phyloP scores from a whole-genome alignment of 164 flowering plant genomes.

The Euptelea pleiosperma region DNA sequence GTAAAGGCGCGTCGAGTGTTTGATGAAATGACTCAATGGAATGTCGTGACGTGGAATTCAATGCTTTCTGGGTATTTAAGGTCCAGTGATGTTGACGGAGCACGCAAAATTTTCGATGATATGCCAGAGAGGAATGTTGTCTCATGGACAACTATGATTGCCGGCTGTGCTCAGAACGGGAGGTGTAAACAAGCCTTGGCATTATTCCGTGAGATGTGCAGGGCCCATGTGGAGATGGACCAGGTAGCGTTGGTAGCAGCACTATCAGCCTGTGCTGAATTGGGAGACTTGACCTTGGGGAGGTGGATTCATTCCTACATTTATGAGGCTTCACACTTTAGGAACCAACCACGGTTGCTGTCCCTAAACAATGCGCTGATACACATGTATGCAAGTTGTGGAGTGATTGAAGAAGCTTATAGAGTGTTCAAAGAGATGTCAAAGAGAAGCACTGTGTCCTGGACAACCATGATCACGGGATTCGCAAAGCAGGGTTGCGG shows the following conservation, averaged over 20 bases:
- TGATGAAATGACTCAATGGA: constrained; percentile 40
- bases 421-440: constrained; percentile 38
- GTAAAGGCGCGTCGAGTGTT: constrained; percentile 36
- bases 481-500: constrained; percentile 52
- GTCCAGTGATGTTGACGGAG: constrained; percentile 37
- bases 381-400: constrained; percentile 64
- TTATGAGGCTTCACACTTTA: constrained; percentile 1
- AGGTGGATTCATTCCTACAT: constrained; percentile 47
- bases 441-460: constrained; percentile 35
- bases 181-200: constrained; percentile 44
- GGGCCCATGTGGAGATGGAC: constrained; percentile 36
- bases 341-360: constrained; percentile 20
- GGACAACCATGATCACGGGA: constrained; percentile 56
- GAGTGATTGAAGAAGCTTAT: constrained; percentile 37
- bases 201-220: constrained; percentile 43
- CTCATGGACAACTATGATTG: constrained; percentile 73
- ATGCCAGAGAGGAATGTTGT: constrained; percentile 69
- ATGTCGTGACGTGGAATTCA: constrained; percentile 44
- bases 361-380: constrained; percentile 45
- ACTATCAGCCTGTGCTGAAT: constrained; percentile 59
- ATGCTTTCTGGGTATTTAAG: constrained; percentile 39
- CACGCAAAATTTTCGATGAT: constrained; percentile 37
- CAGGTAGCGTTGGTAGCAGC: constrained; percentile 53
- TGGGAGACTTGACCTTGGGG: constrained; percentile 53
- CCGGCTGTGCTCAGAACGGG: constrained; percentile 45